Evolutionary conservation across 179 eudicot genomes (phyloP).

Genomic region (Beta corolliflora): DNA sequence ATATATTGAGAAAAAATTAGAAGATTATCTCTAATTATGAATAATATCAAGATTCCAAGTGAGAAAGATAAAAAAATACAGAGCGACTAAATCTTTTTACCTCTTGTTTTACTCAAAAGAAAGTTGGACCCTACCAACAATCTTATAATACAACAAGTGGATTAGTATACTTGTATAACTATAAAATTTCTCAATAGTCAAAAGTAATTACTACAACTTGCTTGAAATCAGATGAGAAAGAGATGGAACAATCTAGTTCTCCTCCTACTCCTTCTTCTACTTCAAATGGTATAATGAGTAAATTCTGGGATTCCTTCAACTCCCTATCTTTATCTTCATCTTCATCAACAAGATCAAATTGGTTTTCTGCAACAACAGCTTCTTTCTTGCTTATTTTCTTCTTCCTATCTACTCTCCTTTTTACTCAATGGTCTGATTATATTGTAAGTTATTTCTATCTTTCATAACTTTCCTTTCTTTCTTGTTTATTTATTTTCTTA

Average conservation of each 20-base stretch:
- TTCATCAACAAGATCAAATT: background rate
- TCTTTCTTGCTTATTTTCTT: background rate
- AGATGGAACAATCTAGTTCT: background rate
- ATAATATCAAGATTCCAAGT: no score
- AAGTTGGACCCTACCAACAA: no score
- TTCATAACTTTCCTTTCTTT: no score
- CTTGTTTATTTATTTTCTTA: no score
- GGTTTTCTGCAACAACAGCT: background rate
- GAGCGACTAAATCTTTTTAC: no score
- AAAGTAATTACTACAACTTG: background rate
- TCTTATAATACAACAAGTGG: no score
- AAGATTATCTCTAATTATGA: no score
- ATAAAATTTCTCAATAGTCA: no score
- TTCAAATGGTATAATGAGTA: background rate
- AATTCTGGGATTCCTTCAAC: background rate
- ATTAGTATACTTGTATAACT: background rate
- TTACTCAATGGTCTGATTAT: slow-evolving; percentile 8
- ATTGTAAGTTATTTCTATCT: slow-evolving; percentile 3
- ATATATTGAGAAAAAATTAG: no score
- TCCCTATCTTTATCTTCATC: background rate
- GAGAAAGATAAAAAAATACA: no score
- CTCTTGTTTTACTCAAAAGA: no score
- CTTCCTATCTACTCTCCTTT: background rate
- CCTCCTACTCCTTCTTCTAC: background rate
- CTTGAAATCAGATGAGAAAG: background rate